phyloP scores from a whole-genome alignment of 1,139 yeast species.

The Pichia sp. region DNA sequence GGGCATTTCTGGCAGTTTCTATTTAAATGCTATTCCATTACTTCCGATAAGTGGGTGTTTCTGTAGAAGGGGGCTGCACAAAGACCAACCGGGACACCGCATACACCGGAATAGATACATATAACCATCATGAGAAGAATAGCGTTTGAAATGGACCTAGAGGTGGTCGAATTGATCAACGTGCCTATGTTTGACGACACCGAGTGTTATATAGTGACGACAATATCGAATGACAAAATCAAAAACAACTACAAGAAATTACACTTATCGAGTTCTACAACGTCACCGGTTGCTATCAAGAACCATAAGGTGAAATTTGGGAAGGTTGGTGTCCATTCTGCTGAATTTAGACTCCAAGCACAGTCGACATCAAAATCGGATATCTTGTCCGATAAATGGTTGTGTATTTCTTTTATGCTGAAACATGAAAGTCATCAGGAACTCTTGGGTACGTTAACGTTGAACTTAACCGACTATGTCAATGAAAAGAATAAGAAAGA shows the following conservation, averaged over 20 bases:
- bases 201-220: constrained; percentile 53
- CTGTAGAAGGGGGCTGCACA: no score
- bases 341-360: constrained; percentile 37
- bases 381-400: constrained; percentile 35
- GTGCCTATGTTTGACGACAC: constrained; percentile 76
- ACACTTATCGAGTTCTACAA: constrained; percentile 39
- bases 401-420: constrained; percentile 37
- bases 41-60: no score
- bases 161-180: constrained; percentile 70
- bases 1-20: no score
- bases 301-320: constrained; percentile 53
- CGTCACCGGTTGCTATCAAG: constrained; percentile 33
- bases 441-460: constrained; percentile 61
- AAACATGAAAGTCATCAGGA: constrained; percentile 37
- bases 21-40: no score
- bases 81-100: no score
- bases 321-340: constrained; percentile 26
- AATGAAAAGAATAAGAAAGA: constrained; percentile 51
- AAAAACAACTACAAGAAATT: constrained; percentile 35
- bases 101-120: background rate
- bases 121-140: constrained; percentile 11
- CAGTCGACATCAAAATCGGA: constrained; percentile 34
- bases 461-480: constrained; percentile 74
- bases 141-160: constrained; percentile 57
- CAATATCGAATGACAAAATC: constrained; percentile 37